Evolutionary conservation across 768 basidiomycete genomes (phyloP).

Genomic region (Amanita thiersii): DNA sequence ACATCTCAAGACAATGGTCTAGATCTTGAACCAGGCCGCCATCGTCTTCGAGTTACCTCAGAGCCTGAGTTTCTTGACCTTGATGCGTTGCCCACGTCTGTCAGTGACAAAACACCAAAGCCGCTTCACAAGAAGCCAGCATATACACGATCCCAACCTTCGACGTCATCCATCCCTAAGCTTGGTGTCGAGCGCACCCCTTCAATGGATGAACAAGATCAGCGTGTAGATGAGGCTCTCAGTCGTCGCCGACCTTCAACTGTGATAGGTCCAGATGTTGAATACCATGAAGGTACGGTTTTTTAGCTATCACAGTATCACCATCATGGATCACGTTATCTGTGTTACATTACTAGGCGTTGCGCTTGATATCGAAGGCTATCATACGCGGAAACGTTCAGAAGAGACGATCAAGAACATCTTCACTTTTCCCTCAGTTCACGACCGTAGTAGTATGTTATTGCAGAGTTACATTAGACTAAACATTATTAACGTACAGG

Average conservation of each 20-base stretch:
- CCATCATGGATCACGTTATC: background rate
- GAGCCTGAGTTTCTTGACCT: conserved; percentile 87
- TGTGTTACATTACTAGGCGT: conserved; percentile 40
- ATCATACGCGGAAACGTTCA: conserved; percentile 36
- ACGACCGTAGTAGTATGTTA: conserved; percentile 1
- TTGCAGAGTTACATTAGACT: background rate
- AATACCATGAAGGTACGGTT: conserved; percentile 34
- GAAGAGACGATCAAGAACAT: conserved; percentile 31
- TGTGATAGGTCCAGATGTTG: conserved; percentile 11
- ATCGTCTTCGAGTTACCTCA: conserved; percentile 15
- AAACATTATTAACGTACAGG: conserved; percentile 5
- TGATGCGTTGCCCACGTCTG: conserved; percentile 36
- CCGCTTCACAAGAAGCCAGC: conserved; percentile 20
- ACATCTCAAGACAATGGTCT: background rate
- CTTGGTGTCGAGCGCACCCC: conserved; percentile 13
- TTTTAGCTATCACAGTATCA: conserved; percentile 7
- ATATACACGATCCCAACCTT: conserved; percentile 8
- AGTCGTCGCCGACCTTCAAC: too few species aligned
- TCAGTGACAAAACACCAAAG: conserved; percentile 22
- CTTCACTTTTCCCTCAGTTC: conserved; percentile 3
- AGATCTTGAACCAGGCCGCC: conserved; percentile 11
- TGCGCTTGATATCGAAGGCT: conserved; percentile 78
- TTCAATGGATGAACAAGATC: conserved; percentile 30
- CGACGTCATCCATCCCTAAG: background rate
- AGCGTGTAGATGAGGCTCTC: conserved; percentile 38